Base-by-base conservation (phyloP, 441 rosid genomes). In the Euphorbia schlechtendalii region DNA sequence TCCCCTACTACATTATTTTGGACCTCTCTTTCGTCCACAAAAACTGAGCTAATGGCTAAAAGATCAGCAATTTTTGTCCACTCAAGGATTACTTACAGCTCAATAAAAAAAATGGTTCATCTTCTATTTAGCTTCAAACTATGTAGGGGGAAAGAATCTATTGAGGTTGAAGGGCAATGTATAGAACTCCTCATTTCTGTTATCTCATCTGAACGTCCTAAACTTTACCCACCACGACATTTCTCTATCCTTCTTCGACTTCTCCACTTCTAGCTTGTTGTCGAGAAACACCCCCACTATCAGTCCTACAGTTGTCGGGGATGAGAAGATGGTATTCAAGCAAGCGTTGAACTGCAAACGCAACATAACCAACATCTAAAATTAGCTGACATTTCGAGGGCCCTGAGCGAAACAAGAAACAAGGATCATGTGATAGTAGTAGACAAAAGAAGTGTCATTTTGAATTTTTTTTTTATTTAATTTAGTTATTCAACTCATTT, bases 151-250 rank as follows among this genome's bases (percentile, higher is more conserved):
- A 75, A 94, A 94, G 89, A 91, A 94, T 60, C 96, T 89, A 88
- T 90, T 85, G 27, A 91, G 86, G 78, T 90, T 94, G 75, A 91
- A 94, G 6, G 96, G 98, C 61, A 89, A 90, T n/a, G 96, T 87
- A 80, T 94, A 94, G 77, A 94, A 94, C 78, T 94, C 98, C 34
- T 90, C 96, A 27, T 89, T 94, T 55, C 99, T 71, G 69, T 86
- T 82, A 68, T 94, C 96, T 69, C 98, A 98, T 71, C 88, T 84
- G 46, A 94, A 91, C n/a, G 96, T 82, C 63, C 94, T 80, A 76
- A 94, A 94, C 75, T 94, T 91, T 30, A 79, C 96, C 98, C 99
- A 94, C 97, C 99, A 94, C 9, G 94, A 92, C 94, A 94, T 82
- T 30, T 98, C 98, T 68, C 98, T 74, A 52, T 91, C 99, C 71